Evolutionary conservation across 1,139 yeast species (phyloP), one percentile per base, ranked within the genome.

Genomic region (Groenewaldozyma auringiensis): DNA sequence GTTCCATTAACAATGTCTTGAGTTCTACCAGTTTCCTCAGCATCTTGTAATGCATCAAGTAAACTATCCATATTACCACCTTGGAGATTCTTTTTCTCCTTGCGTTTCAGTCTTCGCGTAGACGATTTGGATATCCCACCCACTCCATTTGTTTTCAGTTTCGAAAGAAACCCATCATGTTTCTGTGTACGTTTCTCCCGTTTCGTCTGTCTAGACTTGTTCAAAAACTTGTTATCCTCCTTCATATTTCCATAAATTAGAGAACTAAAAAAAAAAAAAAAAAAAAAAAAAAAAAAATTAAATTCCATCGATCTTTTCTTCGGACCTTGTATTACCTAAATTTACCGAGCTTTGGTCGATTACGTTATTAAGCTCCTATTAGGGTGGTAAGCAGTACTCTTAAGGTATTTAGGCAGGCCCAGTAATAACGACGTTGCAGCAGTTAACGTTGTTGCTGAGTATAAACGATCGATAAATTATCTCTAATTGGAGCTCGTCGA

Each of bases 1-100:
- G n/a, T n/a, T n/a, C n/a, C n/a, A 40, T 55, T 50, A 21, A 48
- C 27, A 17, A 51, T 51, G 21, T 48, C 47, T 36, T 47, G 46
- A 14, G 52, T 48, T 25, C 11, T 25, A 21, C 52, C 43, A 33
- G 41, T 36, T 20, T 44, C 48, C 21, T 47, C 47, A n/a, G 52
- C 46, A 13, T 51, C 47, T 0, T 67, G 67, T 27, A 66, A 51
- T 2, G 62, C 56, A 2, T 56, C 54, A 29, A 65, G 53, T 17
- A 67, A 51, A 32, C 53, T 58, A 20, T 56, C 58, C 49, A 65
- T 55, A 17, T 53, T 54, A 17, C 63, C 62, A 0, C 55, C 58
- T 9, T 35, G 38, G 13, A 65, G 55, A 17, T 61, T 60, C 2
- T 56, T 42, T 35, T 53, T 52, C 22, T 54, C 56, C 40, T 63